phyloP scores from a whole-genome alignment of 1,139 yeast genomes.

The Geotrichum siamense region DNA sequence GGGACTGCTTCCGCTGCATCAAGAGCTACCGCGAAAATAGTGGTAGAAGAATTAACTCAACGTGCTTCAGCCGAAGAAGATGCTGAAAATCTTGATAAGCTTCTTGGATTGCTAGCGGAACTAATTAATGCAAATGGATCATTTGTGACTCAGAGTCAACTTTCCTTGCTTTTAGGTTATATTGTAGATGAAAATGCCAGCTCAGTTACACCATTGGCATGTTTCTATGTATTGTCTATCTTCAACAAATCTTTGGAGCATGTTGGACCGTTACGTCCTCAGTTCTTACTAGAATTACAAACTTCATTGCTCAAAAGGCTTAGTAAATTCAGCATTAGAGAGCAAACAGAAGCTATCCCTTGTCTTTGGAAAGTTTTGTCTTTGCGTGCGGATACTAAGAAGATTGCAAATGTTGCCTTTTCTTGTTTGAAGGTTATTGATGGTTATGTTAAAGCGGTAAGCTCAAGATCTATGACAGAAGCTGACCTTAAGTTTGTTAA shows the following conservation, averaged over 20 bases:
- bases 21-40: slow-evolving; percentile 17
- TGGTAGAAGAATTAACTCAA: slow-evolving; percentile 24
- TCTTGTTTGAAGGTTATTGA: slow-evolving; percentile 47
- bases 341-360: slow-evolving; percentile 63
- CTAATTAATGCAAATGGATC: slow-evolving; percentile 46
- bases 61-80: slow-evolving; percentile 22
- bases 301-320: slow-evolving; percentile 46
- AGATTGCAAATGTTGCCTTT: slow-evolving; percentile 53
- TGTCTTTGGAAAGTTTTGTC: slow-evolving; percentile 51
- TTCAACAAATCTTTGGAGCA: slow-evolving; percentile 45
- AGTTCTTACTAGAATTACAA: slow-evolving; percentile 48
- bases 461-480: slow-evolving; percentile 23
- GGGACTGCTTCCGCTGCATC: slow-evolving; percentile 22
- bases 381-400: slow-evolving; percentile 41
- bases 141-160: slow-evolving; percentile 55
- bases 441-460: slow-evolving; percentile 38
- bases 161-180: slow-evolving; percentile 55
- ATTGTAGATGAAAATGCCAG: slow-evolving; percentile 43
- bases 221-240: slow-evolving; percentile 47
- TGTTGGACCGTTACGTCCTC: slow-evolving; percentile 42
- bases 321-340: slow-evolving; percentile 51
- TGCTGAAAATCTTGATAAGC: slow-evolving; percentile 30
- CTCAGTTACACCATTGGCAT: slow-evolving; percentile 32
- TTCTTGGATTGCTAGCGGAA: slow-evolving; percentile 46
- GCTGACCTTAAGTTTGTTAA: slow-evolving; percentile 48